Base-by-base conservation (phyloP, 2,329 filamentous ascomycete genomes). In the Microdochium trichocladiopsis region DNA sequence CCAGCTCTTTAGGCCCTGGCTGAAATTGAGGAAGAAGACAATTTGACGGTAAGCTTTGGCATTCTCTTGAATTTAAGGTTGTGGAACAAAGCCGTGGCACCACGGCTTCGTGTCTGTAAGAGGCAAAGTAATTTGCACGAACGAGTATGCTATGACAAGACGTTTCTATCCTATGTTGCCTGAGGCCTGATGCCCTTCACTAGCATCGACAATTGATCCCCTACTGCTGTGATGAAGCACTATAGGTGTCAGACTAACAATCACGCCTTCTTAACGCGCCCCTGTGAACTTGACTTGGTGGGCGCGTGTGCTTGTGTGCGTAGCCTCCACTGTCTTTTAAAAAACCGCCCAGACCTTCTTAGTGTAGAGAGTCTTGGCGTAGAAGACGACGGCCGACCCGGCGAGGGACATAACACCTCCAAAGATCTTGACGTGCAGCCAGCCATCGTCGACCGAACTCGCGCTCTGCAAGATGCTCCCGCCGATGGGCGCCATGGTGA, bases 401-500 rank as follows among this genome's bases (percentile, higher is more conserved):
- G 25, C 48, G 25, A 49, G 25, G 23, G 23, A 49, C 48, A 49
- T 49, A 18, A 31, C 25, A 18, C 48, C 48, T 28, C 48, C 25
- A 31, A 49, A 25, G 18, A 49, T 49, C 48, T 49, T 49, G 23
- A 49, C 18, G 23, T 33, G 23, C 18, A 49, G 22, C 48, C 48
- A 49, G 28, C 48, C 48, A 10, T 49, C 48, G 23, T 24, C 48
- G 33, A 37, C 12, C 33, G 33, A 37, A n/a, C 33, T 16, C 25
- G 48, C 23, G n/a, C 48, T 49, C 25, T 49, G 48, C 10, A 49
- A 18, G 25, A 49, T 49, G 22, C 18, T 9, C 25, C 48, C 48
- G n/a, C 48, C 48, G 25, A 49, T 33, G 28, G 48, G 48, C 48
- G 23, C 48, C 48, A 49, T 49, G 48, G 48, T 33, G 48, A 49